Percentiles rank a stretch among this genome's conserved stretches.
These are phyloP conservation scores for Megacollybia marginata DNA, from an alignment of 768 basidiomycete species.

Conservation along the genomic window DNA sequence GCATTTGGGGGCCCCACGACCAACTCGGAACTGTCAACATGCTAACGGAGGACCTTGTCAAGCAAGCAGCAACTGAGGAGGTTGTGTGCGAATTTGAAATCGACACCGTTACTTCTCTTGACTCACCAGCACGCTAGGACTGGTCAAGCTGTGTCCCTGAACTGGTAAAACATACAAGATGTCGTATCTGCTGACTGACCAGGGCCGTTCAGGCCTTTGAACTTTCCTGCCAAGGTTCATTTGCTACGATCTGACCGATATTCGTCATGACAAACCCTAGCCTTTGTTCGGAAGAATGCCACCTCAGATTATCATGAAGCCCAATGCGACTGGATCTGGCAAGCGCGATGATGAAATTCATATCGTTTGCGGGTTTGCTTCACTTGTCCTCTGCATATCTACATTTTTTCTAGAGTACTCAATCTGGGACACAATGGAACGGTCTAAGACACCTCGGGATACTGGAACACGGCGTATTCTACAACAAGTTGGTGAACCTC, in stretches of 20 bases:
- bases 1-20: slow-evolving; percentile 60
- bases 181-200: neutral
- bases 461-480: slow-evolving; percentile 45
- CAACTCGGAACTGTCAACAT: slow-evolving; percentile 65
- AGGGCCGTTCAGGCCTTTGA: slow-evolving; percentile 44
- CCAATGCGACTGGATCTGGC: slow-evolving; percentile 9
- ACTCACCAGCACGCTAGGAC: slow-evolving; percentile 21
- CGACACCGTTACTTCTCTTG: too few relatives aligned
- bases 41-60: slow-evolving; percentile 54
- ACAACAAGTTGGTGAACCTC: slow-evolving; percentile 42
- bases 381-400: neutral
- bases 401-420: slow-evolving; percentile 44
- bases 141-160: slow-evolving; percentile 50
- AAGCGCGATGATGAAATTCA: slow-evolving; percentile 44
- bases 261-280: slow-evolving; percentile 20
- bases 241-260: neutral
- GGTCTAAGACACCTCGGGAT: slow-evolving; percentile 55
- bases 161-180: slow-evolving; percentile 34
- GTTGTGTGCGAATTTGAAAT: slow-evolving; percentile 19
- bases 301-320: slow-evolving; percentile 41
- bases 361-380: slow-evolving; percentile 30
- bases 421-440: slow-evolving; percentile 68
- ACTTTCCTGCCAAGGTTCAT: slow-evolving; percentile 51
- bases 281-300: slow-evolving; percentile 48
- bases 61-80: slow-evolving; percentile 47